A percentile compares a stretch with the other conserved stretches of the same genome.
These are phyloP conservation scores for Pseudocercospora pini-densiflorae DNA, from an alignment of 2,329 filamentous ascomycete genomes.

Conservation along the genomic window DNA sequence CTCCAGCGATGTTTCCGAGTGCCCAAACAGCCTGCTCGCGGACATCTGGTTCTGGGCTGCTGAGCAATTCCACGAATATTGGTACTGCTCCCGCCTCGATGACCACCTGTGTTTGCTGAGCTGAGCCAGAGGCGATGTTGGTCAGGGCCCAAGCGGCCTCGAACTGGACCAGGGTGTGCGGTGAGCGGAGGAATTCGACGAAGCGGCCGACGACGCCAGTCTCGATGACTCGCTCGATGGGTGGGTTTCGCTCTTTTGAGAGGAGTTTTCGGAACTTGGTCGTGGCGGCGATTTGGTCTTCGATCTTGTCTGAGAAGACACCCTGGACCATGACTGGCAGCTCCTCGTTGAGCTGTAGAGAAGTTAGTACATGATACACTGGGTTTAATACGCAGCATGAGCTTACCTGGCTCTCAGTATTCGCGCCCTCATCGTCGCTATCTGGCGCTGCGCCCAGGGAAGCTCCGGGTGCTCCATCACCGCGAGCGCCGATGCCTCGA, in stretches of 20 bases:
- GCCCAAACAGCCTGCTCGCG: constrained; percentile 99
- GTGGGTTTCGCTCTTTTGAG: constrained; percentile 98
- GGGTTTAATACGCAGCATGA: background rate
- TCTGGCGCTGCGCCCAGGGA: constrained; percentile 87
- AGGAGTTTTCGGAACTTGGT: constrained; percentile 98
- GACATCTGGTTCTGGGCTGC: constrained; percentile 95
- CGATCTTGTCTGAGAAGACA: constrained; percentile 98
- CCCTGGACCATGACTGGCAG: constrained; percentile 97
- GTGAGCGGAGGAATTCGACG: constrained; percentile 96
- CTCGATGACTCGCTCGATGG: constrained; percentile 99
- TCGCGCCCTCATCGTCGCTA: constrained; percentile 95
- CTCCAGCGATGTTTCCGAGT: constrained; percentile 96
- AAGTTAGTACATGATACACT: constrained; percentile 27
- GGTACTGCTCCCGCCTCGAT: constrained; percentile 98
- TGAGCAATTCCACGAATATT: constrained; percentile 96
- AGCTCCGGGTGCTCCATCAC: constrained; percentile 73
- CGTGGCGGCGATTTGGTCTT: constrained; percentile 94
- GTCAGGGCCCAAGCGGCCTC: constrained; percentile 99
- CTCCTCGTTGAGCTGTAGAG: constrained; percentile 84
- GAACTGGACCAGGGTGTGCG: constrained; percentile 97
- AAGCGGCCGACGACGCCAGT: constrained; percentile 97
- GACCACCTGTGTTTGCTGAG: constrained; percentile 96
- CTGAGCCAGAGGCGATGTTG: constrained; percentile 98
- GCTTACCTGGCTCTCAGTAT: constrained; percentile 93
- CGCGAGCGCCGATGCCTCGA: constrained; percentile 83